Evolutionary conservation across 2,329 filamentous ascomycete genomes (phyloP), one percentile per base, ranked within the genome.

Genomic region (Hawksworthiomyces lignivorus): DNA sequence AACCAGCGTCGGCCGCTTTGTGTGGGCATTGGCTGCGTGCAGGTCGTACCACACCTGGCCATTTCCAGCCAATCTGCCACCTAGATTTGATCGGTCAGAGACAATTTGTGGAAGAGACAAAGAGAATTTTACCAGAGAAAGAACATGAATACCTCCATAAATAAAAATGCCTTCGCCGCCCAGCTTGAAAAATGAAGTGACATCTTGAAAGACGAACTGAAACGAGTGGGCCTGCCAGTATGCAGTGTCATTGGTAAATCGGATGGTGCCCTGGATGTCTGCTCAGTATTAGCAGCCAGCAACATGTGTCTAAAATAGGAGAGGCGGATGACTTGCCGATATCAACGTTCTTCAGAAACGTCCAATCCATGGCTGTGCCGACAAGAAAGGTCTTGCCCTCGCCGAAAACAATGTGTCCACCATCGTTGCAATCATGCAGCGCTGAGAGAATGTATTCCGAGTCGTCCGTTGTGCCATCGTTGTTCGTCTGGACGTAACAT

Each of bases 221-320:
- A 83, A 84, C 19, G 69, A 64, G 53, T 81, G 70, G 19, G 66
- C 68, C 58, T 81, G 72, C 80, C 80, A 84, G 61, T 82, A 84
- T 44, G 72, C 67, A 1, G 75, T 82, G 56, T 84, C 75, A 45
- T 80, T 73, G 44, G 72, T 75, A 62, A 84, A 84, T 45, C 72
- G 64, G 32, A 82, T 69, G 10, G 40, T 48, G n/a, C 55, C 55
- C 33, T 53, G 52, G 39, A 57, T 54, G 37, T 44, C 52, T 12
- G 17, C 45, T 43, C 45, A 48, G 46, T 18, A 18, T 29, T 21
- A 14, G n/a, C n/a, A n/a, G 10, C 9, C 7, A 14, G 38, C 19
- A 14, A 24, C 28, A 11, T 15, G 24, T 26, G 3, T 26, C 24
- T 26, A 8, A 26, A 26, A 26, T 8, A 26, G 24, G 12, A 26